Evolutionary conservation across 2,329 filamentous ascomycete species (phyloP).

Genomic region (Sporothrix brasiliensis): DNA sequence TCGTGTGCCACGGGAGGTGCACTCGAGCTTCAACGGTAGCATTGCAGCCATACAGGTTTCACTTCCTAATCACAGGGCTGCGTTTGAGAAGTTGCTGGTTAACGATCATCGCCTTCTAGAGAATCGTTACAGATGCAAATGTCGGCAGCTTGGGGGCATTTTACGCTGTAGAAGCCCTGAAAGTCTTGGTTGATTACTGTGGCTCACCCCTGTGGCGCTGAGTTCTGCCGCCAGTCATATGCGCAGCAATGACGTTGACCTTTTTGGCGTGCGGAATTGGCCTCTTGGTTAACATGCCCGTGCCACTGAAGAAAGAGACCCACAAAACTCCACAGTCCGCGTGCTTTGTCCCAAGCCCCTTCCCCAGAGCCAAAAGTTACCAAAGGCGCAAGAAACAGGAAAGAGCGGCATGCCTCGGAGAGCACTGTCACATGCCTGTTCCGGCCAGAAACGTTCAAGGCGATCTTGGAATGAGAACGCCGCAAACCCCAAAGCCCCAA

Average conservation of each 20-base stretch:
- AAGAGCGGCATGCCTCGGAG: constrained; percentile 32
- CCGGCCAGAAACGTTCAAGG: background rate
- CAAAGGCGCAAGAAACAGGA: constrained; percentile 3
- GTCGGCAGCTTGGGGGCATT: background rate
- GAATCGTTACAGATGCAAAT: background rate
- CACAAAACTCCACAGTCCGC: constrained; percentile 28
- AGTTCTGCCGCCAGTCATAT: constrained; percentile 24
- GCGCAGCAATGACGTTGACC: constrained; percentile 28
- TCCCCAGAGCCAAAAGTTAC: constrained; percentile 15
- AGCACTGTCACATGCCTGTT: constrained; percentile 34
- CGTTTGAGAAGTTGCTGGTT: too few species aligned
- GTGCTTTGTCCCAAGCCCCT: constrained; percentile 21
- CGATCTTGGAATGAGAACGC: background rate
- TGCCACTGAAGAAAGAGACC: constrained; percentile 14
- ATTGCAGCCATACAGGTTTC: too few species aligned
- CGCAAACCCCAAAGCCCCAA: background rate
- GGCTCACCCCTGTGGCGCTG: constrained; percentile 11
- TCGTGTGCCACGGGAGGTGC: too few species aligned
- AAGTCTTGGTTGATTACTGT: background rate
- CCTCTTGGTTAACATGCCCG: background rate
- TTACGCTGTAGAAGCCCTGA: background rate
- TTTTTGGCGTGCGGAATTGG: constrained; percentile 2
- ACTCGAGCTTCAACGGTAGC: too few species aligned
- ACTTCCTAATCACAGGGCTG: too few species aligned
- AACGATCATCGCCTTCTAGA: too few species aligned